Percentiles rank a stretch among this genome's conserved stretches.
Evolutionary conservation across 257 asterid species (phyloP).

Genomic region (Dorcoceras hygrometricum): DNA sequence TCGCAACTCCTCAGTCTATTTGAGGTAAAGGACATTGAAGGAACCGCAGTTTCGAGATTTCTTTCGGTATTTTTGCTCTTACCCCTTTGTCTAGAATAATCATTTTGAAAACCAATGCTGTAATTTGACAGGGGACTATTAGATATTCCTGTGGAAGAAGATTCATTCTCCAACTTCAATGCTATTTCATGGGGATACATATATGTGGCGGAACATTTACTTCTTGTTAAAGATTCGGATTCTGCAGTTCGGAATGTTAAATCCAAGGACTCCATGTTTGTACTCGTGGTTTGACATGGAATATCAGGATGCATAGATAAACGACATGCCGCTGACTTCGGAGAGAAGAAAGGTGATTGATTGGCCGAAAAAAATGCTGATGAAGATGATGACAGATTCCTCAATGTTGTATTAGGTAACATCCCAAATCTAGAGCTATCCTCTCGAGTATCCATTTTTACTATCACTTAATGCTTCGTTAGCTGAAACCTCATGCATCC

Average conservation of each 20-base stretch:
- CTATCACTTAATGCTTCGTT: conserved; percentile 36
- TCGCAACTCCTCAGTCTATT: conserved; percentile 71
- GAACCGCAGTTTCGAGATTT: conserved; percentile 44
- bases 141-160: conserved; percentile 53
- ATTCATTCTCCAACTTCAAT: conserved; percentile 41
- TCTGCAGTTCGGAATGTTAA: conserved; percentile 31
- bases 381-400: conserved; percentile 89
- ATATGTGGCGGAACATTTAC: conserved; percentile 34
- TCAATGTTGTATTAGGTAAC: conserved; percentile 56
- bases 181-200: conserved; percentile 36
- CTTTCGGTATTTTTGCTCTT: conserved; percentile 47
- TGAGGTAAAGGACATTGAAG: conserved; percentile 53
- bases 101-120: conserved; percentile 36
- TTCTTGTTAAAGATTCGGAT: conserved; percentile 36
- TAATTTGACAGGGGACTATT: conserved; percentile 44
- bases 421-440: conserved; percentile 53
- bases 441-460: conserved; percentile 62
- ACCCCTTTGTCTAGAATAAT: conserved; percentile 38
- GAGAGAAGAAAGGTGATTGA: conserved; percentile 93
- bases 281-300: conserved; percentile 23
- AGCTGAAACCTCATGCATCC: conserved; percentile 35
- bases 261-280: conserved; percentile 35
- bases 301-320: conserved; percentile 34
- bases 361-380: conserved; percentile 89
- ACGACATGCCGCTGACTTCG: conserved; percentile 41